phyloP scores from a whole-genome alignment of 192 early-diverging fungal species.

The Entrophospora sp. region DNA sequence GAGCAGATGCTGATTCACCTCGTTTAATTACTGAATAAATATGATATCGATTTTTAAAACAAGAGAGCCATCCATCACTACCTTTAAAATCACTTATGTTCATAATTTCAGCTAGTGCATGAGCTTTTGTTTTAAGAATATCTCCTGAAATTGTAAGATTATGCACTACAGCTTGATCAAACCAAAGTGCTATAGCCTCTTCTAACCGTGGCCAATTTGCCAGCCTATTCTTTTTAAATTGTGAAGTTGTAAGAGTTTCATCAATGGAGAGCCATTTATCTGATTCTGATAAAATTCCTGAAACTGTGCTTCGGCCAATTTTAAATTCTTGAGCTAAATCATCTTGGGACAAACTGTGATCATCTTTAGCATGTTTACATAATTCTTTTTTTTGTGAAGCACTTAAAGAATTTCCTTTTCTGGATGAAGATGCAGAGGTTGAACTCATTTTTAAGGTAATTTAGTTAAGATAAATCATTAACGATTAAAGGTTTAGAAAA shows the following conservation, averaged over 20 bases:
- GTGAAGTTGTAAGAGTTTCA: too few relatives aligned
- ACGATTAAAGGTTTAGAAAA: too few relatives aligned
- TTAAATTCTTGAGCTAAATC: background rate
- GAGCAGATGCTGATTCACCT: background rate
- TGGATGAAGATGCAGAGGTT: too few relatives aligned
- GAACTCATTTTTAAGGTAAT: too few relatives aligned
- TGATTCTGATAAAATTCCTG: too few relatives aligned
- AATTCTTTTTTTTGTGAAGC: too few relatives aligned
- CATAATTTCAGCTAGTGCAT: background rate
- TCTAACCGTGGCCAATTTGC: too few relatives aligned
- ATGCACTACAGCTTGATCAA: background rate
- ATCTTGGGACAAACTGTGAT: too few relatives aligned
- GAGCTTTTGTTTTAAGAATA: background rate
- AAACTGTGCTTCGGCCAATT: background rate
- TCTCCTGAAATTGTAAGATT: background rate
- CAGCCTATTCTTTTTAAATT: background rate
- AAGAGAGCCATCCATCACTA: background rate
- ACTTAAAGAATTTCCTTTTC: too few relatives aligned
- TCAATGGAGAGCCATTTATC: too few relatives aligned
- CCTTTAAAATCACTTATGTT: background rate
- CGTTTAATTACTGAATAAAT: background rate
- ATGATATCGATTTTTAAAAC: background rate
- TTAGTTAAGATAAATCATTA: too few relatives aligned
- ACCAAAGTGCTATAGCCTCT: background rate
- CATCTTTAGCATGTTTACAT: too few relatives aligned